These are phyloP conservation scores for Cordyceps sp. DNA, from an alignment of 2,329 filamentous ascomycete genomes.

Conservation along the genomic window DNA sequence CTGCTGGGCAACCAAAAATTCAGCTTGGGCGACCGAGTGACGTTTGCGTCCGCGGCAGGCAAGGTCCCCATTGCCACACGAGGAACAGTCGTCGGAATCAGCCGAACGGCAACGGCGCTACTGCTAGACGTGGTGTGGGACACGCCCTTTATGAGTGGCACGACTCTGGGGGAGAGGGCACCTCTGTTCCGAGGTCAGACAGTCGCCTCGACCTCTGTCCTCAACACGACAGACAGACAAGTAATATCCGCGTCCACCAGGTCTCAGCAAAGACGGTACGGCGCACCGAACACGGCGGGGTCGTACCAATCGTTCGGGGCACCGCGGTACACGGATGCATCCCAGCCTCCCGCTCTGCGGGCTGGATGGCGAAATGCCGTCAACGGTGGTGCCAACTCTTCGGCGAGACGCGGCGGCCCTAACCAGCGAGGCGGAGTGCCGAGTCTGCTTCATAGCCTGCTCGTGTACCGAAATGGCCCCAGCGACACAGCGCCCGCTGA, in stretches of 20 bases:
- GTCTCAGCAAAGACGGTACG: conserved; percentile 31
- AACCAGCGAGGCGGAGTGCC: conserved; percentile 20
- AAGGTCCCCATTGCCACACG: conserved; percentile 86
- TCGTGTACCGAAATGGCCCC: conserved; percentile 31
- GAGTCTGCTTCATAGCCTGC: conserved; percentile 30
- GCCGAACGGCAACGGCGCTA: conserved; percentile 65
- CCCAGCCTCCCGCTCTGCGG: conserved; percentile 35
- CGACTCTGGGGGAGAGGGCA: conserved; percentile 76
- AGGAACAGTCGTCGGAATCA: conserved; percentile 91
- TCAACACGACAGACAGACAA: conserved; percentile 76
- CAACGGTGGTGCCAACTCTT: conserved; percentile 24
- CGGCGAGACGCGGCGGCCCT: conserved; percentile 21
- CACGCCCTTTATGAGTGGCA: conserved; percentile 91
- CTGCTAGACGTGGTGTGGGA: conserved; percentile 91
- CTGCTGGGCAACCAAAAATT: conserved; percentile 76
- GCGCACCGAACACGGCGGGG: conserved; percentile 30
- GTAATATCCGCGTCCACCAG: conserved; percentile 49
- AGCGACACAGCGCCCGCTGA: conserved; percentile 10
- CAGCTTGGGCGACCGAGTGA: conserved; percentile 71
- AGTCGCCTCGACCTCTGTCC: conserved; percentile 69
- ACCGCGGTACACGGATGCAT: conserved; percentile 43
- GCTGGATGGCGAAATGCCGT: conserved; percentile 42
- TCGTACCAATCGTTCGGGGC: conserved; percentile 41
- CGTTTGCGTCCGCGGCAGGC: conserved; percentile 83
- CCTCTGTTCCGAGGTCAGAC: conserved; percentile 90